These are phyloP conservation scores for Sugiyamaella neomexicana DNA, from an alignment of 1,139 yeast genomes.

Conservation along the genomic window DNA sequence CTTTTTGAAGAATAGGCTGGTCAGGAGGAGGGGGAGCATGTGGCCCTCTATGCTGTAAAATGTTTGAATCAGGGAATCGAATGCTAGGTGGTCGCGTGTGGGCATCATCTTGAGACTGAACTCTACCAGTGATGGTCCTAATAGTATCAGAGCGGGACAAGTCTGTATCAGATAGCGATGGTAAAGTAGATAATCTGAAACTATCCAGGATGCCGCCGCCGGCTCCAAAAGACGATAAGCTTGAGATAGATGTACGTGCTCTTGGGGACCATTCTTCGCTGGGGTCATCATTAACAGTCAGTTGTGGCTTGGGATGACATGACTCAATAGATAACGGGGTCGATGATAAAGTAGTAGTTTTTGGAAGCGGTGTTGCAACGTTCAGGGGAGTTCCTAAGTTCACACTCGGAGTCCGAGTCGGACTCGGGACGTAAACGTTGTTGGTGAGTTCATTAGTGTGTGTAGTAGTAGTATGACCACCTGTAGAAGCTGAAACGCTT, in stretches of 20 bases:
- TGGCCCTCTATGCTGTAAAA: background rate
- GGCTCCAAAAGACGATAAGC: slow-evolving; percentile 23
- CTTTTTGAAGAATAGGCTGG: slow-evolving; percentile 3
- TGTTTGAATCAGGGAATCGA: slow-evolving; percentile 2
- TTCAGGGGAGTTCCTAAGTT: too few species aligned
- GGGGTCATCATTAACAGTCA: background rate
- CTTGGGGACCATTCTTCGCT: slow-evolving; percentile 24
- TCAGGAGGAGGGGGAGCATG: too few species aligned
- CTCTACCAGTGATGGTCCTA: slow-evolving; percentile 5
- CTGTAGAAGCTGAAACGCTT: background rate
- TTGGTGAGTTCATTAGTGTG: too few species aligned
- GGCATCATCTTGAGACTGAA: background rate
- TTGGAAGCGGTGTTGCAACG: too few species aligned
- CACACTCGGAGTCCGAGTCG: too few species aligned
- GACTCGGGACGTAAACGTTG: too few species aligned
- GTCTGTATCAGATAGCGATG: slow-evolving; percentile 14
- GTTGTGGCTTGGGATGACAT: background rate
- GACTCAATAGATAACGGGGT: background rate
- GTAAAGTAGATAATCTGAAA: slow-evolving; percentile 34
- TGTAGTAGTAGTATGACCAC: too few species aligned
- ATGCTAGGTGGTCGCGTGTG: slow-evolving; percentile 2
- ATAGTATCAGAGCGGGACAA: slow-evolving; percentile 7
- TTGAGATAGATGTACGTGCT: slow-evolving; percentile 22
- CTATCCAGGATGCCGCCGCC: slow-evolving; percentile 37
- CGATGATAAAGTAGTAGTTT: background rate